Evolutionary conservation across 805 yeast species (phyloP), one percentile per base, ranked within the genome.

Genomic region (Myxozyma neotropica): DNA sequence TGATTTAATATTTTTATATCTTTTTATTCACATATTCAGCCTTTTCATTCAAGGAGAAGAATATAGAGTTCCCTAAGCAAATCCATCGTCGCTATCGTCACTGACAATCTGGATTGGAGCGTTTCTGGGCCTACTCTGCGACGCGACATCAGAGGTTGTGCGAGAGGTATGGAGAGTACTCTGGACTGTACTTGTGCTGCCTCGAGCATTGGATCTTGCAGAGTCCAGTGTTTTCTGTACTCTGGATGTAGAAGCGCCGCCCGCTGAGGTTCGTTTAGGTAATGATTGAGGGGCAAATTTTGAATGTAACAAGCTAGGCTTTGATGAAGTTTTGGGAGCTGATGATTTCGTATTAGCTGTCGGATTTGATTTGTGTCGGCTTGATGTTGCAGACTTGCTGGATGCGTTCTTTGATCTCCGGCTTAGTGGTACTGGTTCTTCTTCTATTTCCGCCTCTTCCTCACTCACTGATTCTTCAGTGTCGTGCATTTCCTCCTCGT

Each of bases 51-150:
- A n/a, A n/a, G n/a, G n/a, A n/a, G n/a, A n/a, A n/a, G n/a, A n/a
- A n/a, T n/a, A n/a, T n/a, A n/a, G n/a, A n/a, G n/a, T n/a, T n/a
- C n/a, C n/a, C 26, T 35, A 56, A 12, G 33, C 55, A 54, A 64
- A 64, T 19, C 59, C 67, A 35, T 51, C 65, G 42, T 65, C 54
- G 44, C 60, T 66, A 36, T 67, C 66, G 27, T 58, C 57, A 29
- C 48, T 44, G 10, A 53, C 51, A 46, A 53, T 53, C 29, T 53
- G 51, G 35, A 52, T 52, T 7, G 56, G 56, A 2, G 56, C 56
- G 13, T 5, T 26, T 12, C 48, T 23, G 2, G 53, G 33, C 6
- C 53, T 35, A 35, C 53, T 48, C 27, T 43, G 48, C 27, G 56
- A 52, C 12, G 29, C 43, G 12, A 35, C 13, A n/a, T 51, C 31